Evolutionary conservation across 257 asterid genomes (phyloP), one percentile per base, ranked within the genome.

Genomic region (Solanum chaucha): DNA sequence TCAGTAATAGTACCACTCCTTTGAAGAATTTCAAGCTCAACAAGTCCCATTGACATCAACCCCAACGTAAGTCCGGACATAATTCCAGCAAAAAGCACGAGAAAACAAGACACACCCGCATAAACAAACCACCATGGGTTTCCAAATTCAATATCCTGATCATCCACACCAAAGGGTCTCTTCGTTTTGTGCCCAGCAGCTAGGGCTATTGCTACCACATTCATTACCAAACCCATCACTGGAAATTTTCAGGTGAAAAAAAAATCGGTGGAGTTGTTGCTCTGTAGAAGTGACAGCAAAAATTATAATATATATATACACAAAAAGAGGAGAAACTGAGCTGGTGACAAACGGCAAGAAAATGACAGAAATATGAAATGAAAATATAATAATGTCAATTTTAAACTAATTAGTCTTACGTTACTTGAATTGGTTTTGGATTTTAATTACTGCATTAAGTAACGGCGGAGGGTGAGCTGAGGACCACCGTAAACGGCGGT

Each of bases 1-100:
- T 97, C 97, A 24, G 88, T 88, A 86, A 90, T 34, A 58, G 93
- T 94, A 84, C 99, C 99, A 89, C 98, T 93, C 8, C 94, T 92
- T 92, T 94, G 96, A 77, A 97, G 97, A 40, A 97, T 95, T 81
- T 96, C 99, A 35, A 97, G 99, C 35, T 97, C 99, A 28, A 97
- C 99, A 41, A 90, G 95, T 17, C 98, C 98, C 55, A 97, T 91
- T 13, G 99, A 97, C 99, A 97, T 97, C 88, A 97, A 87, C 1
- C 99, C 99, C 93, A 97, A 82, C 19, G 99, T 95, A 67, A 97
- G 89, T 17, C 99, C 99, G 1, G 99, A 97, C 99, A 96, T 97
- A 71, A 97, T 94, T 12, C 99, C 99, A 86, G 98, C 99, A 90
- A 97, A 96, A 38, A 97, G 89, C 1, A 97, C 99, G 87, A 97